A percentile compares a stretch with the other conserved stretches of the same genome.
These are phyloP conservation scores for Hibiscus trionum DNA, from an alignment of 345 rosid species.

Conservation along the genomic window DNA sequence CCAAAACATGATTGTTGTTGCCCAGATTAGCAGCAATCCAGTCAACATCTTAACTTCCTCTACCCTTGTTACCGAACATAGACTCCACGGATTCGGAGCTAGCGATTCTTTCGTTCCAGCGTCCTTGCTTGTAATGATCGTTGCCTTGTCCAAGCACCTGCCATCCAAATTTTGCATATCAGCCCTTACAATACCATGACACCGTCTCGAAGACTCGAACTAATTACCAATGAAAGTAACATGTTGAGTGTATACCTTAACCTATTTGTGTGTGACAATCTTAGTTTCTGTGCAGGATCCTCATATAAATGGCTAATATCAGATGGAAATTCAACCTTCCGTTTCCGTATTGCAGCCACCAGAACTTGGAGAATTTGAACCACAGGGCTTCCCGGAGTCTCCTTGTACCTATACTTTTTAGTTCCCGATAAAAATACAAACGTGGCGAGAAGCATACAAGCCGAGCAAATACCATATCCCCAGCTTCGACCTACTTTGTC, in stretches of 20 bases:
- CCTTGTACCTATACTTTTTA: constrained; percentile 10
- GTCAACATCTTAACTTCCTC: constrained; percentile 18
- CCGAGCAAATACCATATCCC: constrained; percentile 15
- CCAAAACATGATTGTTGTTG: constrained; percentile 15
- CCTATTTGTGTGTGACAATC: background rate
- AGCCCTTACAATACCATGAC: too few species aligned
- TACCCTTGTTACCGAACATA: constrained; percentile 13
- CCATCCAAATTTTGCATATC: background rate
- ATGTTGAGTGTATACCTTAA: background rate
- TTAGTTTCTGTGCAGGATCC: background rate
- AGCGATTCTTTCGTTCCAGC: background rate
- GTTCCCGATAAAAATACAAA: background rate
- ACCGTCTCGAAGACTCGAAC: background rate
- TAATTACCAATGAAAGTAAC: background rate
- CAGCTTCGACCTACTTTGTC: constrained; percentile 13
- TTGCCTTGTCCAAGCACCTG: constrained; percentile 16
- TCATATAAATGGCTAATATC: background rate
- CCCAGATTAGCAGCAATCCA: constrained; percentile 16
- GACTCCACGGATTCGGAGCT: constrained; percentile 17
- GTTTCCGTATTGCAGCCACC: constrained; percentile 14
- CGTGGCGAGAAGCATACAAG: background rate
- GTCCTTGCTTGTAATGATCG: constrained; percentile 2
- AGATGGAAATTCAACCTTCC: constrained; percentile 4
- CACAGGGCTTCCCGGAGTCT: constrained; percentile 6
- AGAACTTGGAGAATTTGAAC: constrained; percentile 12